phyloP scores from a whole-genome alignment of 257 asterid species.

The Solanum medicagineum region DNA sequence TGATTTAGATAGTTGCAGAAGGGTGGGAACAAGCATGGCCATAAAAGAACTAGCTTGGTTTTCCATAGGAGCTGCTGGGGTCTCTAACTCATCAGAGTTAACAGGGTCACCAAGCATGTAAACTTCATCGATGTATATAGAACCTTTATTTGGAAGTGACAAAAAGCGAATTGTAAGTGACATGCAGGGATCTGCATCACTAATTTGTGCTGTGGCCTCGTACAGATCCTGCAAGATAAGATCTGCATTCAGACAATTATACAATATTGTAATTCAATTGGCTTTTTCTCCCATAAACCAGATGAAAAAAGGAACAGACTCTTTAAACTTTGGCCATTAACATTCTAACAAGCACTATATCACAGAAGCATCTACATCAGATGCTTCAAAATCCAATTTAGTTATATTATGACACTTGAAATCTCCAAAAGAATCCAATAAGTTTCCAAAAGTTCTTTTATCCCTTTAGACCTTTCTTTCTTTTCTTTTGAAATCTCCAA shows the following conservation, averaged over 20 bases:
- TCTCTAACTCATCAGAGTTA: slow-evolving; percentile 35
- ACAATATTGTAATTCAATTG: not conserved
- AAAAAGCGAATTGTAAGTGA: slow-evolving; percentile 63
- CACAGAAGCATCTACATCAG: not conserved
- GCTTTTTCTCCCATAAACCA: slow-evolving; percentile 14
- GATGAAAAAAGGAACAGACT: not conserved
- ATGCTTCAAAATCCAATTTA: not conserved
- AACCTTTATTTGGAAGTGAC: slow-evolving; percentile 68
- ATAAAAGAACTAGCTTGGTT: slow-evolving; percentile 52
- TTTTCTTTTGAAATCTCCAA: not conserved
- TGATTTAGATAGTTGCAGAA: slow-evolving; percentile 73
- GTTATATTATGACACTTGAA: not conserved
- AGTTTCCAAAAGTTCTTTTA: not conserved
- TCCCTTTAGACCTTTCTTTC: not conserved
- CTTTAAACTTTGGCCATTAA: not conserved
- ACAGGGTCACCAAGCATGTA: slow-evolving; percentile 53
- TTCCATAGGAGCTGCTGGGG: slow-evolving; percentile 25
- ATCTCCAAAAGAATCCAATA: not conserved
- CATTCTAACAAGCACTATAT: not conserved
- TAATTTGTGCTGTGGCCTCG: slow-evolving; percentile 92
- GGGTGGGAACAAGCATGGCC: slow-evolving; percentile 85
- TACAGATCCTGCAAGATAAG: slow-evolving; percentile 50
- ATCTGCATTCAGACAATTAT: not conserved
- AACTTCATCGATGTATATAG: slow-evolving; percentile 59
- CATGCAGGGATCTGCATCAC: slow-evolving; percentile 64